A percentile compares a stretch with the other conserved stretches of the same genome.
Evolutionary conservation across 2,329 filamentous ascomycete species (phyloP).

Genomic region (Sordariomycetes sp.): DNA sequence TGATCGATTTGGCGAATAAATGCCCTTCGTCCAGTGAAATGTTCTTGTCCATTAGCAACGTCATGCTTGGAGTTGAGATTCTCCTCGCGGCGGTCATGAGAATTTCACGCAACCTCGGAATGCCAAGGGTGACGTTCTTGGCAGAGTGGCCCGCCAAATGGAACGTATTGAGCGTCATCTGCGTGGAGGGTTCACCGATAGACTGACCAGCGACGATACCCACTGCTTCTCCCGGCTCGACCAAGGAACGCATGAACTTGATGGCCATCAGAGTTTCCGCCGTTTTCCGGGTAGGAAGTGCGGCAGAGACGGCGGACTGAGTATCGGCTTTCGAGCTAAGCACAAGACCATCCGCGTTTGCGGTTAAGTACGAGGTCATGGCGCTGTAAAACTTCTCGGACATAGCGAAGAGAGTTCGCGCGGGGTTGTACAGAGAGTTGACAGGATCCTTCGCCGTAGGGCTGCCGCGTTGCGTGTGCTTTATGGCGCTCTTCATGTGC

Average conservation of each 20-base stretch:
- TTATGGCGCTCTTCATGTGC: slow-evolving; percentile 71
- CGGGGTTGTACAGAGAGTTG: slow-evolving; percentile 58
- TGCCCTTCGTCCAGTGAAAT: slow-evolving; percentile 56
- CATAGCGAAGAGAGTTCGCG: slow-evolving; percentile 68
- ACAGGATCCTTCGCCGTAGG: slow-evolving; percentile 60
- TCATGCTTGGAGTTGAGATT: slow-evolving; percentile 88
- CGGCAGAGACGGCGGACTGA: slow-evolving; percentile 9
- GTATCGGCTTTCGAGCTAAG: slow-evolving; percentile 24
- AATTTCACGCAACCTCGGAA: slow-evolving; percentile 91
- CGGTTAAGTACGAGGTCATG: slow-evolving; percentile 65
- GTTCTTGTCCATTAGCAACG: slow-evolving; percentile 62
- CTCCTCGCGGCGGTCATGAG: slow-evolving; percentile 89
- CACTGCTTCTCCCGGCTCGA: slow-evolving; percentile 91
- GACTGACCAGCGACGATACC: slow-evolving; percentile 96
- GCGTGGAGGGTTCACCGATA: slow-evolving; percentile 91
- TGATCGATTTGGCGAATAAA: slow-evolving; percentile 84
- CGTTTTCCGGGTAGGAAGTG: slow-evolving; percentile 47
- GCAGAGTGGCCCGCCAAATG: slow-evolving; percentile 97
- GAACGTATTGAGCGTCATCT: slow-evolving; percentile 99
- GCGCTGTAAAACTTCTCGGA: slow-evolving; percentile 73
- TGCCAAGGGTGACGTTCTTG: slow-evolving; percentile 98
- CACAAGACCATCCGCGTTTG: slow-evolving; percentile 53
- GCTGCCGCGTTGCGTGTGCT: slow-evolving; percentile 45
- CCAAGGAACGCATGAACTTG: slow-evolving; percentile 83
- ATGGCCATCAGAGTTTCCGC: slow-evolving; percentile 78